Evolutionary conservation across 1,139 yeast species (phyloP), one percentile per base, ranked within the genome.

Genomic region (Hansenula sp.): DNA sequence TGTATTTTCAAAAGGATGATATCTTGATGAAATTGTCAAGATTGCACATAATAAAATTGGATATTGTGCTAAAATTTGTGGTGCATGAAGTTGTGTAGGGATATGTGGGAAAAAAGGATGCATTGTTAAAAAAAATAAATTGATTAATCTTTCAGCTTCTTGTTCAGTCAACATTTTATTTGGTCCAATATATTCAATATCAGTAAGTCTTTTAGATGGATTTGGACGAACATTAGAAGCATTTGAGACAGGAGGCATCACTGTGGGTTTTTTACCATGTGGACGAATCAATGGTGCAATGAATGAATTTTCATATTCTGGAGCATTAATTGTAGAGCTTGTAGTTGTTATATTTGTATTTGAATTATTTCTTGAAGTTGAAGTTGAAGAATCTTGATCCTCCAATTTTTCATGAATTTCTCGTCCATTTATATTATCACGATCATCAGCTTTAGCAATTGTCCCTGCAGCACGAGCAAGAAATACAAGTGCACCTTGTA

Each of bases 101-200:
- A 90, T 74, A 55, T 82, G 86, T 1, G 97, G 97, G 62, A 84
- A 89, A 59, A 80, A 90, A 1, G 96, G 96, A 58, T 87, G 95
- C 79, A 90, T 75, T 4, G 88, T 78, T 10, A 77, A 63, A 59
- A 87, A 87, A 59, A 86, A 90, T 40, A 81, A 66, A 35, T 74
- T 68, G 25, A 88, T 76, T 28, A 87, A 64, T 38, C 66, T 62
- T 41, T 71, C 73, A 1, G 95, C 94, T 55, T 87, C 95, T 0
- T 56, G 62, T 49, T 77, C 89, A 0, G 84, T 69, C 16, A 89
- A 57, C 37, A 85, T 69, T n/a, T 79, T 79, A 30, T 66, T 55
- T n/a, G 66, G 66, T 9, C 59, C 59, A 39, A 87, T 81, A 50
- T 83, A 81, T 38, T 82, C 87, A 37, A 83, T 75, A 47, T 76